Evolutionary conservation across 1,139 yeast genomes (phyloP).

Genomic region (Kluyveromyces sp.): DNA sequence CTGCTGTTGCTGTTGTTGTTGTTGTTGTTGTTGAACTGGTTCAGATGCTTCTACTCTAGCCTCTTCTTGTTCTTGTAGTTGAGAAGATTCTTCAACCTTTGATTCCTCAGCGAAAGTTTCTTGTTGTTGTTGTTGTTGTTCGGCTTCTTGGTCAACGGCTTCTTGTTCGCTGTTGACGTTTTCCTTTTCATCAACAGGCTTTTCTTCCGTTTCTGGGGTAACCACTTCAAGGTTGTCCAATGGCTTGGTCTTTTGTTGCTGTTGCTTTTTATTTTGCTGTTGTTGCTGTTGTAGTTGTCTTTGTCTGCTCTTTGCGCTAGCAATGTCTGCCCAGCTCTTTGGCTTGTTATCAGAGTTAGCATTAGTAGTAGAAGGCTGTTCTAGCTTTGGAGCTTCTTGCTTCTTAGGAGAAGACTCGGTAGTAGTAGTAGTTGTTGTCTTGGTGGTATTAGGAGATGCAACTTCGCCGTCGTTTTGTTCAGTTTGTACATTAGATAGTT

Average conservation of each 20-base stretch:
- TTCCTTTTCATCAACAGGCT: slow-evolving; percentile 6
- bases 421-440: background rate
- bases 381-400: background rate
- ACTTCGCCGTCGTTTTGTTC: slow-evolving; percentile 6
- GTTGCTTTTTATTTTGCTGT: slow-evolving; percentile 21
- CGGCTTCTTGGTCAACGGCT: slow-evolving; percentile 20
- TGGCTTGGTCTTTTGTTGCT: slow-evolving; percentile 12
- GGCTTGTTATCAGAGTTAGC: slow-evolving; percentile 11
- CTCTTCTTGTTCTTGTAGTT: slow-evolving; percentile 31
- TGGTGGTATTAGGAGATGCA: background rate
- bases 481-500: background rate
- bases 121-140: slow-evolving; percentile 15
- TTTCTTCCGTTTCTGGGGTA: slow-evolving; percentile 17
- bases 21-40: slow-evolving; percentile 16
- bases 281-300: slow-evolving; percentile 5
- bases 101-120: slow-evolving; percentile 16
- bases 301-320: slow-evolving; percentile 23
- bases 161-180: background rate
- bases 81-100: slow-evolving; percentile 25
- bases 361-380: background rate
- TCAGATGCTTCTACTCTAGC: slow-evolving; percentile 15
- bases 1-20: slow-evolving; percentile 1
- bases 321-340: slow-evolving; percentile 36
- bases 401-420: background rate
- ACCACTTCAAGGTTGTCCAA: slow-evolving; percentile 17